Evolutionary conservation across 140 eudicot species (phyloP).

Genomic region (Erigeron philadelphicus): DNA sequence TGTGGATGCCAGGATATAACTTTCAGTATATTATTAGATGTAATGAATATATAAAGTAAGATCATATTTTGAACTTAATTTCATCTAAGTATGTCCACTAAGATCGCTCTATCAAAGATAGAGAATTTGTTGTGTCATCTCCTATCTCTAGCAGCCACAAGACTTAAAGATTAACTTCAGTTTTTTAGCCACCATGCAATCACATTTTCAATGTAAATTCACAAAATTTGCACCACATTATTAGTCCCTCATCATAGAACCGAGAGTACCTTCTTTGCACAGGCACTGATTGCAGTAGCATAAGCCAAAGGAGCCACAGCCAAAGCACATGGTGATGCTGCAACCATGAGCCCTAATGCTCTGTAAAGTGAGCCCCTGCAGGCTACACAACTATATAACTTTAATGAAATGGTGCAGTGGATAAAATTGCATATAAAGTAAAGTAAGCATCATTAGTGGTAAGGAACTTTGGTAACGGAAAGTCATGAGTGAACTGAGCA

Average conservation of each 20-base stretch:
- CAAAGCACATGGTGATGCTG: slow-evolving; percentile 98
- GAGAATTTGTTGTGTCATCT: neutral
- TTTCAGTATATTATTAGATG: neutral
- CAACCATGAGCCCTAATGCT: slow-evolving; percentile 98
- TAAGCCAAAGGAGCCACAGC: slow-evolving; percentile 96
- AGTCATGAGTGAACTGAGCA: neutral
- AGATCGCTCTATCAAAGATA: neutral
- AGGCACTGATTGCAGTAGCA: slow-evolving; percentile 99
- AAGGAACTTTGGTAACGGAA: neutral
- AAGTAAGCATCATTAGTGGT: neutral
- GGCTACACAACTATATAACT: slow-evolving; percentile 41
- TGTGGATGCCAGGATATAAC: neutral
- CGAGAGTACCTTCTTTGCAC: slow-evolving; percentile 77
- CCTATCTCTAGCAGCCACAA: neutral
- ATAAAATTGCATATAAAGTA: slow-evolving; percentile 8
- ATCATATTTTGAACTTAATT: neutral
- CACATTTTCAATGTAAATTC: neutral
- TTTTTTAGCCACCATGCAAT: neutral
- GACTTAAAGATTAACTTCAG: neutral
- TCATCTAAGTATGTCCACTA: neutral
- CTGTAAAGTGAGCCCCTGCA: slow-evolving; percentile 96
- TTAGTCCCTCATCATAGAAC: neutral
- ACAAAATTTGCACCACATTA: neutral
- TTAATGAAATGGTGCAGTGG: slow-evolving; percentile 14
- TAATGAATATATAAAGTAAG: neutral